A percentile compares a stretch with the other conserved stretches of the same genome.
Evolutionary conservation across 768 basidiomycete species (phyloP).

Genomic region (Hemileccinum impolitum): DNA sequence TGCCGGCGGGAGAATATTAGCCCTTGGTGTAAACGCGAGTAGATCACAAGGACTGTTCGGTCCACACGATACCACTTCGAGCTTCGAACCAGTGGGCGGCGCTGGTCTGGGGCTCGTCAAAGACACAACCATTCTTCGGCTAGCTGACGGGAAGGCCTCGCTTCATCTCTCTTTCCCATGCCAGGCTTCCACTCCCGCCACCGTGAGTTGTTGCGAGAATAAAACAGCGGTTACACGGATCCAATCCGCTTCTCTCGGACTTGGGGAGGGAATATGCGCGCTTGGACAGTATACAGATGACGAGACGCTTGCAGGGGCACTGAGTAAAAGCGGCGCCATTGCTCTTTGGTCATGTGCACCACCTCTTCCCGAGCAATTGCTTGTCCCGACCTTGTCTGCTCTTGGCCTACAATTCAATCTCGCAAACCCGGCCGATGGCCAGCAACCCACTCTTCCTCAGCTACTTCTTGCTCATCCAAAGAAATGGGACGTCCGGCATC

Average conservation of each 20-base stretch:
- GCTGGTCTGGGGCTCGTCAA: conserved; percentile 30
- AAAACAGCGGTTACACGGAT: conserved; percentile 7
- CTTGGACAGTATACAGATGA: conserved; percentile 21
- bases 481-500: conserved; percentile 18
- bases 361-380: conserved; percentile 22
- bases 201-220: conserved; percentile 5
- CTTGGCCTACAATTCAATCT: conserved; percentile 23
- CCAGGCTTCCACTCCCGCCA: conserved; percentile 4
- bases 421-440: neutral
- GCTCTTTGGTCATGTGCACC: conserved; percentile 31
- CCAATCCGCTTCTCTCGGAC: conserved; percentile 16
- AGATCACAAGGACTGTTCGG: conserved; percentile 41
- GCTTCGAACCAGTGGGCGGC: conserved; percentile 35
- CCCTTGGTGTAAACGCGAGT: conserved; percentile 59
- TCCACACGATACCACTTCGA: conserved; percentile 34
- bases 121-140: conserved; percentile 25
- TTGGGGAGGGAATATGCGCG: conserved; percentile 11
- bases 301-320: conserved; percentile 19
- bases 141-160: conserved; percentile 20
- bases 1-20: conserved; percentile 67
- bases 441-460: conserved; percentile 23
- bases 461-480: conserved; percentile 27
- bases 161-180: conserved; percentile 29
- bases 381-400: conserved; percentile 20
- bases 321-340: conserved; percentile 23